Base-by-base conservation (phyloP, 1,139 yeast species). In the Arxiozyma slooffiae region DNA sequence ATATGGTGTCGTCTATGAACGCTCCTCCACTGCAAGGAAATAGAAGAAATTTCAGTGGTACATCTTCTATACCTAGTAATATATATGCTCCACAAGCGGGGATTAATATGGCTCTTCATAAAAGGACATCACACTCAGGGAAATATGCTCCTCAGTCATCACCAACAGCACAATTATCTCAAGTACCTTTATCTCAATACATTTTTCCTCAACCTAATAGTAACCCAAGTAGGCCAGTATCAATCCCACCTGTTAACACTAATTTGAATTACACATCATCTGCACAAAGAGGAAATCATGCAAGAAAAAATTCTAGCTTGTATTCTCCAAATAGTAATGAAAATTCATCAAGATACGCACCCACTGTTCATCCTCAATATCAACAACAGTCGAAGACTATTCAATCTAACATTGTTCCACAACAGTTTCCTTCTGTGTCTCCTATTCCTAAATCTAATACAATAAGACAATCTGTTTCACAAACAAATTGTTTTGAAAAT, bases 361-460 rank as follows among this genome's bases (percentile, higher is more conserved):
- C 74, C 44, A 68, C 68, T 39, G 69, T 65, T 26, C 71, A 68
- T 50, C 69, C 71, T 51, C 71, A 67, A 22, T 56, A 52, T 49
- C 62, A 59, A 23, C 52, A 39, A 9, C 43, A 38, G 16, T 16
- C 8, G 14, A 17, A 7, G 11, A n/a, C 39, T n/a, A 23, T 36
- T 36, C 16, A 11, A 21, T 22, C 40, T 21, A 22, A 22, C 5
- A 16, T 16, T 18, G 18, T 16, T 18, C 14, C 38, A 7, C 39
- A 3, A 20, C 11, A 8, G 6, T n/a, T 24, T 17, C 7, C 45
- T 8, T 9, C 16, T 2, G 26, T 20, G 16, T 9, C n/a, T 2
- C 16, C 38, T 16, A 4, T 16, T 26, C 36, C 23, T 55, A 47
- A 58, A 54, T 48, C 63, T 54, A 52, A 60, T 59, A 24, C 41